Base-by-base conservation (phyloP, 495 filamentous ascomycete species). In the Margaritispora aquatica region DNA sequence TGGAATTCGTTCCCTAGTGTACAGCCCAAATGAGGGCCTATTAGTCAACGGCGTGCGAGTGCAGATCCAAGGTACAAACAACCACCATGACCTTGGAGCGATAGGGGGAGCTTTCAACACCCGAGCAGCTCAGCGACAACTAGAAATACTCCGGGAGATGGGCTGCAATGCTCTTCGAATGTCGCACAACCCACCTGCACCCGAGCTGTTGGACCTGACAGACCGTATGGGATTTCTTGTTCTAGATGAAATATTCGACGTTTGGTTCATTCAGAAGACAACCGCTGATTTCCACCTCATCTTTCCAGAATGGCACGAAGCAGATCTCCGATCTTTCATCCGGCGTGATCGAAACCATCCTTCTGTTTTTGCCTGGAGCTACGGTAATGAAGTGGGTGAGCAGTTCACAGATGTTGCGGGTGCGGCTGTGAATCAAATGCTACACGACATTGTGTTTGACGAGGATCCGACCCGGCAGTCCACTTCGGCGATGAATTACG, bases 161-260 rank as follows among this genome's bases (percentile, higher is more conserved):
- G 77, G 77, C 26, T 59, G 55, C 63, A 79, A 79, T 61, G 71
- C 73, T 2, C 63, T 80, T n/a, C 71, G 77, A 4, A 78, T 72
- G 1, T 78, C 77, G 3, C 77, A 80, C 61, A 78, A 78, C 53
- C 75, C 75, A 22, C 74, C 75, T 0, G 72, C 75, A 4, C 77
- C 81, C 0, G 79, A 82, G 47, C 59, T 85, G 1, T 79, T 84
- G 34, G 73, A 80, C 9, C 64, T 87, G 0, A 79, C 83, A 1
- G 82, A 85, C 64, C 67, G 65, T 7, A 70, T 83, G 65, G 84
- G 84, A 0, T 66, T 87, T 26, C 69, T 87, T 67, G 72, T 87
- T 1, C 62, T 86, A 15, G 74, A 77, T 60, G 75, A 78, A 54
- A 73, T 75, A 31, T 78, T 80, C 63, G 77, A 80, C 58, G 58